These are phyloP conservation scores for Colletotrichum tamarilloi DNA, from an alignment of 2,329 filamentous ascomycete species.

Conservation along the genomic window DNA sequence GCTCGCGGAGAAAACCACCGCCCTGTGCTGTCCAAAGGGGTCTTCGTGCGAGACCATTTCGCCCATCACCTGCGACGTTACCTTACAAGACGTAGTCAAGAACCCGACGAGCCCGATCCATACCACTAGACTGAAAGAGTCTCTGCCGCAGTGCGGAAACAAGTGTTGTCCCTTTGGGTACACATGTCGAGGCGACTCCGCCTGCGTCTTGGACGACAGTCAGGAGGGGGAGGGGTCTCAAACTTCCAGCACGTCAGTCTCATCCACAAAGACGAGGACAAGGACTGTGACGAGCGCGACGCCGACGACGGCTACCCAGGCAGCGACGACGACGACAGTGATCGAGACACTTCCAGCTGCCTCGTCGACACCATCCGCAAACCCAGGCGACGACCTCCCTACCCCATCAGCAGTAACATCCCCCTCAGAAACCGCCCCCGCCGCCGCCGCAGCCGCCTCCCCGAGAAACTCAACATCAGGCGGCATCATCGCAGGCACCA, in stretches of 20 bases:
- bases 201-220: constrained; percentile 65
- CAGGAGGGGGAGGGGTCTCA: constrained; percentile 52
- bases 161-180: constrained; percentile 82
- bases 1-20: constrained; percentile 71
- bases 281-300: neutral
- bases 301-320: neutral
- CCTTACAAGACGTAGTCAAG: constrained; percentile 67
- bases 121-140: constrained; percentile 70
- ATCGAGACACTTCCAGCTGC: neutral
- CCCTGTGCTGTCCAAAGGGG: constrained; percentile 75
- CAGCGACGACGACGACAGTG: neutral
- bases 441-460: neutral
- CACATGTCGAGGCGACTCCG: constrained; percentile 57
- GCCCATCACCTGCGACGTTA: constrained; percentile 73
- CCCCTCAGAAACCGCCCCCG: neutral
- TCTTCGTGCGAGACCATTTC: constrained; percentile 67
- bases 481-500: constrained; percentile 23
- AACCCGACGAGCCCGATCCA: constrained; percentile 72
- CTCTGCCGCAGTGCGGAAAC: constrained; percentile 68
- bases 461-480: constrained; percentile 1
- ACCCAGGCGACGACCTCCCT: neutral
- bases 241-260: neutral
- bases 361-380: neutral
- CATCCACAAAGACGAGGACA: neutral
- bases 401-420: neutral